Conservation (phyloP, 805 yeast species). For the Candida corydali region DNA sequence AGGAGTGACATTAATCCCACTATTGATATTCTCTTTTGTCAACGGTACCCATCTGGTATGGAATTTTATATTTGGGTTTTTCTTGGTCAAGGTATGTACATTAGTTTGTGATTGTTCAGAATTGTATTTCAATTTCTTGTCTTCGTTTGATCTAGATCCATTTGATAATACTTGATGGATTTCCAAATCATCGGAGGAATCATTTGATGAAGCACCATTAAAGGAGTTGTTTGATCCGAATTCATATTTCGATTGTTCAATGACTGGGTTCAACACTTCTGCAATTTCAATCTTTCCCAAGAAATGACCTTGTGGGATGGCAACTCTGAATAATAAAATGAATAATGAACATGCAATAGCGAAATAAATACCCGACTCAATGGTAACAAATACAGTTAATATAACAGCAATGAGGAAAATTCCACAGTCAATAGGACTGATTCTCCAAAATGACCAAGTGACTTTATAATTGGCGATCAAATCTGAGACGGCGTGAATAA, state of each 20-base stretch:
- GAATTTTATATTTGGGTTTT: constrained; percentile 37
- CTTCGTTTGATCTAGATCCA: constrained; percentile 19
- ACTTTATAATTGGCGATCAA: constrained; percentile 67
- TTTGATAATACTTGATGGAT: constrained; percentile 41
- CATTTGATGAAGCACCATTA: constrained; percentile 2
- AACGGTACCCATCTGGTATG: constrained; percentile 71
- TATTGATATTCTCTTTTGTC: constrained; percentile 46
- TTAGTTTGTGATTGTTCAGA: constrained; percentile 9
- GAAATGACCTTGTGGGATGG: constrained; percentile 79
- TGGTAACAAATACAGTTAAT: constrained; percentile 70
- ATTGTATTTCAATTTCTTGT: constrained; percentile 11
- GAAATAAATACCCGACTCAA: constrained; percentile 89
- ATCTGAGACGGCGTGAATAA: constrained; percentile 91
- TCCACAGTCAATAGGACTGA: constrained; percentile 68
- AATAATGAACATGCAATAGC: constrained; percentile 84
- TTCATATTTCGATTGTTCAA: constrained; percentile 21
- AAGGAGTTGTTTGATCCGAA: not conserved
- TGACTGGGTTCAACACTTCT: constrained; percentile 62
- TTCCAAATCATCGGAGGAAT: constrained; percentile 25
- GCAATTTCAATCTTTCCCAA: constrained; percentile 73
- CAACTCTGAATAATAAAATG: constrained; percentile 63
- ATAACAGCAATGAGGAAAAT: constrained; percentile 72
- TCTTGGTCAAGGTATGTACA: constrained; percentile 19
- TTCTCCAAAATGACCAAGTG: constrained; percentile 65
- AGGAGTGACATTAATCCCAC: constrained; percentile 53